Conservation (phyloP, 192 early-diverging fungal species). For the Gaertneriomyces sp. region DNA sequence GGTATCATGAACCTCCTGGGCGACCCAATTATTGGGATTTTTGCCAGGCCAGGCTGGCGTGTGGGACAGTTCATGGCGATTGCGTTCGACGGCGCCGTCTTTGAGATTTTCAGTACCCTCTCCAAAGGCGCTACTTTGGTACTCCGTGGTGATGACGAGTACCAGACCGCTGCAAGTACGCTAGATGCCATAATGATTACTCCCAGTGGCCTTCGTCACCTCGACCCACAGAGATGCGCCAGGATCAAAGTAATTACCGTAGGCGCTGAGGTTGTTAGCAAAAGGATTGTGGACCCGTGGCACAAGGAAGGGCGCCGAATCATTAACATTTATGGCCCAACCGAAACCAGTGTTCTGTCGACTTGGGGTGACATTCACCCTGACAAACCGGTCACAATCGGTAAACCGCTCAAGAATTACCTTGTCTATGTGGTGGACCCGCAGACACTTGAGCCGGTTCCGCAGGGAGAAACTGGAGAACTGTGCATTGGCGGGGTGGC, state of each 20-base stretch:
- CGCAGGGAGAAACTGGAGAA: neutral
- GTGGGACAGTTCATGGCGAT: constrained; percentile 25
- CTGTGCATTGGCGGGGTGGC: constrained; percentile 5
- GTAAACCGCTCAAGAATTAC: neutral
- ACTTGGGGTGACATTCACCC: constrained; percentile 2
- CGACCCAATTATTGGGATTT: no score
- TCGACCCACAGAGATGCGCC: constrained; percentile 21
- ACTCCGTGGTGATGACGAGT: constrained; percentile 19
- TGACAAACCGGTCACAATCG: neutral
- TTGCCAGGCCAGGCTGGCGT: neutral
- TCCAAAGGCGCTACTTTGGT: constrained; percentile 11
- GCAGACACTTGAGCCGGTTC: neutral
- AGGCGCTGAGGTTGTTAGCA: constrained; percentile 16
- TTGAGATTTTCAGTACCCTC: constrained; percentile 25
- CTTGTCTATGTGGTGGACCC: constrained; percentile 1
- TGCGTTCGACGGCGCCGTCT: constrained; percentile 26
- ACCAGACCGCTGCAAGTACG: constrained; percentile 7
- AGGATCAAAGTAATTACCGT: constrained; percentile 22
- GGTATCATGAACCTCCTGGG: no score
- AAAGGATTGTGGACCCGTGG: no score
- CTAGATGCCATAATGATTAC: constrained; percentile 25
- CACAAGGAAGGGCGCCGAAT: neutral
- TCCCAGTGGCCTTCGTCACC: constrained; percentile 22
- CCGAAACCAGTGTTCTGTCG: neutral
- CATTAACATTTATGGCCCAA: constrained; percentile 6